phyloP scores from a whole-genome alignment of 179 eudicot genomes.

The Beta lomatogona region DNA sequence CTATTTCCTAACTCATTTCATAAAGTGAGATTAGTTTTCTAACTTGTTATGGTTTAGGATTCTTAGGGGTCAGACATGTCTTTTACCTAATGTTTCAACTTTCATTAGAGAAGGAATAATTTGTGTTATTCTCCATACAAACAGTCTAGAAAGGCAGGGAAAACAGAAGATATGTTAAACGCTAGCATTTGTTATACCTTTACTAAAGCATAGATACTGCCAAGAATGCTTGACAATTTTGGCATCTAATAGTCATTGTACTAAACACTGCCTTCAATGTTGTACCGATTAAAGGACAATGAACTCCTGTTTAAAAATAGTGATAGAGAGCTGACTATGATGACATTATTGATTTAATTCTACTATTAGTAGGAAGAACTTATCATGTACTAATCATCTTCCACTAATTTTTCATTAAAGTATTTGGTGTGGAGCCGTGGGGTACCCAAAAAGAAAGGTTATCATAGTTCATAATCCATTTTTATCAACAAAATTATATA shows the following conservation, averaged over 20 bases:
- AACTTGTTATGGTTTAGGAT: no score
- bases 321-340: conserved; percentile 24
- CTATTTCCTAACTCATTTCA: no score
- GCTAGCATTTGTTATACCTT: neutral
- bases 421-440: conserved; percentile 11
- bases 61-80: no score
- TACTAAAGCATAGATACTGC: neutral
- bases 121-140: no score
- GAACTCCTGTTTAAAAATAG: conserved; percentile 14
- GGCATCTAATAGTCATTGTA: conserved; percentile 26
- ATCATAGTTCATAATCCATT: conserved; percentile 6
- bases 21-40: no score
- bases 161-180: neutral
- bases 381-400: conserved; percentile 36
- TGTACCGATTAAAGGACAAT: conserved; percentile 24
- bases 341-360: conserved; percentile 19
- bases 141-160: neutral
- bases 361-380: conserved; percentile 29
- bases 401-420: conserved; percentile 27
- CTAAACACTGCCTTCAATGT: conserved; percentile 31
- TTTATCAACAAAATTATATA: neutral
- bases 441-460: neutral
- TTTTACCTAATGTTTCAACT: no score
- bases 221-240: conserved; percentile 10
- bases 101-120: no score